Evolutionary conservation across 805 yeast genomes (phyloP).

Genomic region (Zygosaccharomyces bisporus): DNA sequence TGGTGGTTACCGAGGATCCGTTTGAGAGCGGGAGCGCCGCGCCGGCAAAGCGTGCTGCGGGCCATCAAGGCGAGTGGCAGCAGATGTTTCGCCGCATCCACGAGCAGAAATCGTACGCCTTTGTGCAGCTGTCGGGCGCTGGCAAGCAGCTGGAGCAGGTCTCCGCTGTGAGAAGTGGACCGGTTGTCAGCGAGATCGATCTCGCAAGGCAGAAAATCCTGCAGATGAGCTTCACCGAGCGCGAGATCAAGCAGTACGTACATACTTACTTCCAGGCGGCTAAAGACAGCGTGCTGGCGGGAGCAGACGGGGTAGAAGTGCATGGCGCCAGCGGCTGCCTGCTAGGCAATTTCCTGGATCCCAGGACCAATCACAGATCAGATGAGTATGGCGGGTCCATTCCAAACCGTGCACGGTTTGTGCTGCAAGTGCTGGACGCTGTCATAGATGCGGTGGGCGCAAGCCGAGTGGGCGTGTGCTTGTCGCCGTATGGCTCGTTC

Average conservation of each 20-base stretch:
- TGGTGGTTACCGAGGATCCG: constrained; percentile 57
- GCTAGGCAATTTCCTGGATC: constrained; percentile 50
- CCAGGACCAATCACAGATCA: constrained; percentile 41
- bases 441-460: constrained; percentile 50
- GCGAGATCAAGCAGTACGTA: constrained; percentile 40
- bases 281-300: constrained; percentile 31
- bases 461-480: constrained; percentile 43
- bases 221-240: constrained; percentile 18
- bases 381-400: constrained; percentile 54
- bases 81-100: constrained; percentile 52
- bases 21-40: constrained; percentile 39
- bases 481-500: constrained; percentile 43
- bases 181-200: constrained; percentile 11
- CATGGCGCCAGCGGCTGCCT: constrained; percentile 67
- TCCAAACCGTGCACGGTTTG: constrained; percentile 45
- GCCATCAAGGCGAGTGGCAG: constrained; percentile 47
- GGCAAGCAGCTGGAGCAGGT: constrained; percentile 41
- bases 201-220: constrained; percentile 30
- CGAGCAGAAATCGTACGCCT: constrained; percentile 42
- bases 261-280: constrained; percentile 45
- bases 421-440: constrained; percentile 48
- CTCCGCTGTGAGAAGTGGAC: constrained; percentile 29
- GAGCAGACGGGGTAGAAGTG: constrained; percentile 59
- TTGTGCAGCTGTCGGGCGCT: constrained; percentile 52
- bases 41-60: no score